A percentile compares a stretch with the other conserved stretches of the same genome.
Evolutionary conservation across 1,139 yeast genomes (phyloP).

Genomic region (Meyerozyma sp.): DNA sequence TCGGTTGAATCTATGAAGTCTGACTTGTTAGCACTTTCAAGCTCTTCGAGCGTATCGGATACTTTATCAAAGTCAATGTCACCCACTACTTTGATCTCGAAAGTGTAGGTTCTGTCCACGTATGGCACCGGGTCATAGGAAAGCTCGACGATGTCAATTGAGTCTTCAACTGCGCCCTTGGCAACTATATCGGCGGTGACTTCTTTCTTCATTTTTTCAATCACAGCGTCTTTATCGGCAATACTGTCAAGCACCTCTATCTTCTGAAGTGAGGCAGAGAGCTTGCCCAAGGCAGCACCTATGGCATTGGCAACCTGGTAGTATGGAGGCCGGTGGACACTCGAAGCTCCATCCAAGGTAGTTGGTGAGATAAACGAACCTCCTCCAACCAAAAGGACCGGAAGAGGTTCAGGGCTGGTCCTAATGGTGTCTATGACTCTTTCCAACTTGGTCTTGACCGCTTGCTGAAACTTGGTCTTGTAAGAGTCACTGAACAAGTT

Average conservation of each 20-base stretch:
- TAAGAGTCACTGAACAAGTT: slow-evolving; percentile 5
- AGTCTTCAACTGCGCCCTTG: slow-evolving; percentile 25
- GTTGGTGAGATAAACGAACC: slow-evolving; percentile 37
- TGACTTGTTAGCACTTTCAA: not conserved
- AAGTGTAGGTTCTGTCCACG: slow-evolving; percentile 25
- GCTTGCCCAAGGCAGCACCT: slow-evolving; percentile 42
- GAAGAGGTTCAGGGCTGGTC: slow-evolving; percentile 36
- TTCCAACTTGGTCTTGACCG: slow-evolving; percentile 23
- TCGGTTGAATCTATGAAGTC: not conserved
- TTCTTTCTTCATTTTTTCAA: slow-evolving; percentile 18
- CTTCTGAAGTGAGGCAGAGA: slow-evolving; percentile 20
- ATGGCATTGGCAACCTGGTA: slow-evolving; percentile 40
- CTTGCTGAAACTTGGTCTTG: slow-evolving; percentile 10
- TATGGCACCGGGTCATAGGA: slow-evolving; percentile 34
- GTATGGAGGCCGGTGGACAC: slow-evolving; percentile 31
- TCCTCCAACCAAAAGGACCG: slow-evolving; percentile 40
- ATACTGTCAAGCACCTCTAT: slow-evolving; percentile 10
- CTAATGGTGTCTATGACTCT: slow-evolving; percentile 33
- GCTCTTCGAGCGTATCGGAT: slow-evolving; percentile 5
- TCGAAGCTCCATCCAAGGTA: slow-evolving; percentile 30
- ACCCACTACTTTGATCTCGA: slow-evolving; percentile 32
- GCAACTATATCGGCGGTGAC: slow-evolving; percentile 14
- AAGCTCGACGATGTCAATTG: slow-evolving; percentile 25
- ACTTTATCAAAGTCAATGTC: slow-evolving; percentile 31
- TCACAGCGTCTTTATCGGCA: slow-evolving; percentile 16